Percentiles rank a stretch among this genome's conserved stretches.
phyloP scores from a whole-genome alignment of 148 eudicot genomes.

The Rhododendron henanense region DNA sequence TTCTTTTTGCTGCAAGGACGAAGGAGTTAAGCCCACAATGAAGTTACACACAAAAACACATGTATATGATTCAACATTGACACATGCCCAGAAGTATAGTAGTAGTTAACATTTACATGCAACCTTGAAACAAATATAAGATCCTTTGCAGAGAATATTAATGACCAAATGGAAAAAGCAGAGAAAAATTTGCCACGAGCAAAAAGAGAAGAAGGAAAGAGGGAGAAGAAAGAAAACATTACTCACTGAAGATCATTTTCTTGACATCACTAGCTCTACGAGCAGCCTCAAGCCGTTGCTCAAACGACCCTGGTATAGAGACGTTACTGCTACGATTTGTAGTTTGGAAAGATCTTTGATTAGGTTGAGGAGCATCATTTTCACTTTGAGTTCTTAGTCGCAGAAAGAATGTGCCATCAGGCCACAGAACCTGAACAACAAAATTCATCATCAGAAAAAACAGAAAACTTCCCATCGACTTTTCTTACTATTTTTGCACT shows the following conservation, averaged over 20 bases:
- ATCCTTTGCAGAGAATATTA: background rate
- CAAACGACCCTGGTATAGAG: constrained; percentile 57
- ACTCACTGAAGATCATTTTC: constrained; percentile 81
- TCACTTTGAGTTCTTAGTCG: constrained; percentile 37
- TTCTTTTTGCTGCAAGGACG: background rate
- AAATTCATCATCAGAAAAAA: constrained; percentile 3
- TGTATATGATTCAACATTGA: background rate
- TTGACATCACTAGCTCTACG: constrained; percentile 88
- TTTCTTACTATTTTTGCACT: background rate
- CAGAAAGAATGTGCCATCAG: constrained; percentile 76
- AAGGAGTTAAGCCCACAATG: background rate
- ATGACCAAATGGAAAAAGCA: background rate
- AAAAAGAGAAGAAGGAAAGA: background rate
- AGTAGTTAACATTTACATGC: background rate
- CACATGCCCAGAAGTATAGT: background rate
- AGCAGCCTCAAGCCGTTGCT: constrained; percentile 86
- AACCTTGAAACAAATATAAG: background rate
- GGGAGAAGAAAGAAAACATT: background rate
- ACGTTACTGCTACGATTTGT: constrained; percentile 34
- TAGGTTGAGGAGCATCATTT: constrained; percentile 32
- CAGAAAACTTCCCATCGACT: background rate
- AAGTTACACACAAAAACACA: background rate
- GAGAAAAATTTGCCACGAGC: background rate
- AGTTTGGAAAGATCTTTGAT: constrained; percentile 39
- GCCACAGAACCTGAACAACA: constrained; percentile 72